Evolutionary conservation across 2,329 filamentous ascomycete species (phyloP).

Genomic region (Colletotrichum musicola): DNA sequence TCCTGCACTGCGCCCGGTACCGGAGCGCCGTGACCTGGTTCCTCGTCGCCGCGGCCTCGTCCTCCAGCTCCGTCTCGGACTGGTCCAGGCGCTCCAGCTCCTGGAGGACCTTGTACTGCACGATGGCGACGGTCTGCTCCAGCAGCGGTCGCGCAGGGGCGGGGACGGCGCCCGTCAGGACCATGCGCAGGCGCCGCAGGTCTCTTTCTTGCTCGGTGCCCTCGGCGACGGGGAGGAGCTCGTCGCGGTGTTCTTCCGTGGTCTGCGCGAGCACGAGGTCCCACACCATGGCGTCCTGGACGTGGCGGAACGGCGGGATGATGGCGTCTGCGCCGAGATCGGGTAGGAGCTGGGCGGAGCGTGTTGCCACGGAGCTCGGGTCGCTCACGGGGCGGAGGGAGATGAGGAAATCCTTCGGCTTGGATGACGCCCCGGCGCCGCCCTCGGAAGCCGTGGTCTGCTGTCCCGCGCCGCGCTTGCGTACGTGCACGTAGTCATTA

Average conservation of each 20-base stretch:
- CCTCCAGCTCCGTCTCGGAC: slow-evolving; percentile 58
- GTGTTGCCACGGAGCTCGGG: slow-evolving; percentile 61
- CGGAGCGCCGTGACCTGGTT: slow-evolving; percentile 62
- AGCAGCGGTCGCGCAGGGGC: slow-evolving; percentile 46
- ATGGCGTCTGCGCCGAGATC: slow-evolving; percentile 43
- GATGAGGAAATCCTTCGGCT: slow-evolving; percentile 61
- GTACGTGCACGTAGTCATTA: slow-evolving; percentile 71
- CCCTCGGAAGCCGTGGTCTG: slow-evolving; percentile 37
- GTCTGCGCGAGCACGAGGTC: slow-evolving; percentile 59
- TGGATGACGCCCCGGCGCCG: slow-evolving; percentile 38
- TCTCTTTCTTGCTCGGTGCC: slow-evolving; percentile 37
- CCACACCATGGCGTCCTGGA: slow-evolving; percentile 66
- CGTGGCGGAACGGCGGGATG: slow-evolving; percentile 59
- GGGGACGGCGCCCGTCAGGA: slow-evolving; percentile 49
- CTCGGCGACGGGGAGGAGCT: slow-evolving; percentile 44
- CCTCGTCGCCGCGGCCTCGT: slow-evolving; percentile 55
- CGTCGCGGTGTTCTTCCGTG: slow-evolving; percentile 47
- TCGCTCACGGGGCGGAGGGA: slow-evolving; percentile 63
- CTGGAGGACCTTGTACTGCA: slow-evolving; percentile 58
- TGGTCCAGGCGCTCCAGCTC: slow-evolving; percentile 60
- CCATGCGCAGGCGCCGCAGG: slow-evolving; percentile 41
- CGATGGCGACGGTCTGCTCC: slow-evolving; percentile 54
- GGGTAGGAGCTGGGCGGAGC: slow-evolving; percentile 53
- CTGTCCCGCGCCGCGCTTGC: slow-evolving; percentile 54
- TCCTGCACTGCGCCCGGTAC: slow-evolving; percentile 63